Percentiles rank a stretch among this genome's conserved stretches.
phyloP scores from a whole-genome alignment of 305 asterid genomes.

The Fraxinus albicans region DNA sequence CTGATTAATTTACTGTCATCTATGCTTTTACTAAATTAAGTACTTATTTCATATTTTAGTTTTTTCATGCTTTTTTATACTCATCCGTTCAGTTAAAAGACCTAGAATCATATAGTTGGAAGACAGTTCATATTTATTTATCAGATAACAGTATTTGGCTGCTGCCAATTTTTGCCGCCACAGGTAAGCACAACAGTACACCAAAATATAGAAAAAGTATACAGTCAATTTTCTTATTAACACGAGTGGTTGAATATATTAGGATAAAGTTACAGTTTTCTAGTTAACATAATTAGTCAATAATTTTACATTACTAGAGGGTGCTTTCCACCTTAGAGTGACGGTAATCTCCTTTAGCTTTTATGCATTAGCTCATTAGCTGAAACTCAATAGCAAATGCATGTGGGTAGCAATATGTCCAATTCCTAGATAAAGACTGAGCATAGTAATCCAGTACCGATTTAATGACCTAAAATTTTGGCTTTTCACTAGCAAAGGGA shows the following conservation, averaged over 20 bases:
- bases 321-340: not conserved
- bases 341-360: not conserved
- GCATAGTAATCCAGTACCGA: not conserved
- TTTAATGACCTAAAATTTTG: not conserved
- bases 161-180: not conserved
- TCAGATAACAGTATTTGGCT: not conserved
- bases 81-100: not conserved
- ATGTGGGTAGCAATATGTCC: not conserved
- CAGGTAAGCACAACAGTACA: not conserved
- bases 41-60: not conserved
- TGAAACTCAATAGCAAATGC: constrained; percentile 3
- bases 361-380: constrained; percentile 1
- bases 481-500: constrained; percentile 2
- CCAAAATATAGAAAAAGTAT: not conserved
- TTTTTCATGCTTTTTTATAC: not conserved
- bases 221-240: not conserved
- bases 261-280: not conserved
- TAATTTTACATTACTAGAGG: not conserved
- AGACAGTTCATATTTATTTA: not conserved
- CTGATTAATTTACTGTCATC: not conserved
- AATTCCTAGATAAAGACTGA: not conserved
- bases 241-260: not conserved
- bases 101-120: not conserved
- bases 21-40: not conserved
- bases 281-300: not conserved